Evolutionary conservation across 2,329 filamentous ascomycete genomes (phyloP).

Genomic region (Shiraia bambusicola): DNA sequence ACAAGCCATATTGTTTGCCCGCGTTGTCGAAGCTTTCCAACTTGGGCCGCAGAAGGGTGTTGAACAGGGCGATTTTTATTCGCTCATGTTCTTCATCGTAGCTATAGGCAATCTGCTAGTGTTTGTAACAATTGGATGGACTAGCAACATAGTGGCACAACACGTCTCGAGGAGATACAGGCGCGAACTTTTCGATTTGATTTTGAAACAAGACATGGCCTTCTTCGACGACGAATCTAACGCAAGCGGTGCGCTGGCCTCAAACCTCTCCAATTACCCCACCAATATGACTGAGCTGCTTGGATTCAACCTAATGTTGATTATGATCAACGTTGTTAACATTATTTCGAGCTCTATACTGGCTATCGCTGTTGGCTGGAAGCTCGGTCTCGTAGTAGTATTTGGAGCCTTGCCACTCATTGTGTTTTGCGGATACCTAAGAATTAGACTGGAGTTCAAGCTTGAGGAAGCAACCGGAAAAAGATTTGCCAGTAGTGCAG

Average conservation of each 20-base stretch:
- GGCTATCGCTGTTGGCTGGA: conserved; percentile 79
- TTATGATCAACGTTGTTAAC: conserved; percentile 78
- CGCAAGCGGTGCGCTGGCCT: conserved; percentile 80
- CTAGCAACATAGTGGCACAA: conserved; percentile 50
- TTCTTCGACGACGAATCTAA: conserved; percentile 93
- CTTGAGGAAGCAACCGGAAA: conserved; percentile 67
- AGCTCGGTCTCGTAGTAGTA: conserved; percentile 77
- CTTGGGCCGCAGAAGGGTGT: conserved; percentile 43
- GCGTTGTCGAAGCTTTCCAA: conserved; percentile 52
- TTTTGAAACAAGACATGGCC: conserved; percentile 87
- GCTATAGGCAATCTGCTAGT: conserved; percentile 50
- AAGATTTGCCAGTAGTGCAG: conserved; percentile 62
- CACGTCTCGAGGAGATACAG: conserved; percentile 37
- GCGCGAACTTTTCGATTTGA: conserved; percentile 71
- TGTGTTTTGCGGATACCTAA: conserved; percentile 71
- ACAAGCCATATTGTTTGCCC: conserved; percentile 54
- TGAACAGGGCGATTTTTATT: conserved; percentile 52
- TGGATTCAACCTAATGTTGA: conserved; percentile 82
- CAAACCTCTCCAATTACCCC: conserved; percentile 65
- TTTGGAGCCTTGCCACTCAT: conserved; percentile 52
- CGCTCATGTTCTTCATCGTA: conserved; percentile 59
- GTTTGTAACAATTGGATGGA: conserved; percentile 51
- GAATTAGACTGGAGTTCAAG: conserved; percentile 85
- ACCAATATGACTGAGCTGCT: conserved; percentile 86
- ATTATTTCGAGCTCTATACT: conserved; percentile 72